These are phyloP conservation scores for Wickerhamia fluorescens DNA, from an alignment of 805 yeast species.

Conservation along the genomic window DNA sequence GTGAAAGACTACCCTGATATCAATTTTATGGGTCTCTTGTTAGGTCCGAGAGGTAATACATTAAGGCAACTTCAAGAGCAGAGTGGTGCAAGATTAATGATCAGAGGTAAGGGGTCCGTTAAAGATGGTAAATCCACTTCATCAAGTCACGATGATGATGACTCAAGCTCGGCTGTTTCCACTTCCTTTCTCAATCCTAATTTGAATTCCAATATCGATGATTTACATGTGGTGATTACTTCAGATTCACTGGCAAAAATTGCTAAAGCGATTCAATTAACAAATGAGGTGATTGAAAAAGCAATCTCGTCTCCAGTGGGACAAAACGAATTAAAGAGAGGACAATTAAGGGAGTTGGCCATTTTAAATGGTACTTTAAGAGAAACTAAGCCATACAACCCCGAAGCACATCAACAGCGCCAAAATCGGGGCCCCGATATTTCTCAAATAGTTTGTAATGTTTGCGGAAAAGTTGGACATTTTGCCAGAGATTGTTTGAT, in stretches of 20 bases:
- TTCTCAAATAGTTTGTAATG: conserved; percentile 56
- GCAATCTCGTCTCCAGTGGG: conserved; percentile 91
- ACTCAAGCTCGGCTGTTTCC: conserved; percentile 7
- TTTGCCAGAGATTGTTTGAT: conserved; percentile 78
- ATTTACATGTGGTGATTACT: conserved; percentile 79
- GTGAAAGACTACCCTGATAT: conserved; percentile 82
- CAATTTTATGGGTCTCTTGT: conserved; percentile 81
- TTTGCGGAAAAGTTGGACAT: conserved; percentile 82
- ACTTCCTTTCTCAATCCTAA: conserved; percentile 16
- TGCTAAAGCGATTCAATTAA: conserved; percentile 63
- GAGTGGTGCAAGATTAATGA: conserved; percentile 84
- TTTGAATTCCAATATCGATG: conserved; percentile 43
- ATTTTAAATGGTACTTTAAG: conserved; percentile 90
- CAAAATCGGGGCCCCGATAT: conserved; percentile 35
- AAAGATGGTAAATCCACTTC: conserved; percentile 74
- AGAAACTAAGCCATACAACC: conserved; percentile 57
- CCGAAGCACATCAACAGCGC: conserved; percentile 28
- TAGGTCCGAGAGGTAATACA: conserved; percentile 96
- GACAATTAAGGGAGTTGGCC: conserved; percentile 88
- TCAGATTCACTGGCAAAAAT: conserved; percentile 77
- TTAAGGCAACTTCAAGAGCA: conserved; percentile 70
- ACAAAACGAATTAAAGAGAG: conserved; percentile 84
- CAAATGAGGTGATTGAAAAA: conserved; percentile 69
- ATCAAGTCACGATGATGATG: conserved; percentile 39
- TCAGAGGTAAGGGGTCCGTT: conserved; percentile 93